A percentile compares a stretch with the other conserved stretches of the same genome.
These are phyloP conservation scores for Harringtonia lauricola DNA, from an alignment of 2,329 filamentous ascomycete genomes.

Conservation along the genomic window DNA sequence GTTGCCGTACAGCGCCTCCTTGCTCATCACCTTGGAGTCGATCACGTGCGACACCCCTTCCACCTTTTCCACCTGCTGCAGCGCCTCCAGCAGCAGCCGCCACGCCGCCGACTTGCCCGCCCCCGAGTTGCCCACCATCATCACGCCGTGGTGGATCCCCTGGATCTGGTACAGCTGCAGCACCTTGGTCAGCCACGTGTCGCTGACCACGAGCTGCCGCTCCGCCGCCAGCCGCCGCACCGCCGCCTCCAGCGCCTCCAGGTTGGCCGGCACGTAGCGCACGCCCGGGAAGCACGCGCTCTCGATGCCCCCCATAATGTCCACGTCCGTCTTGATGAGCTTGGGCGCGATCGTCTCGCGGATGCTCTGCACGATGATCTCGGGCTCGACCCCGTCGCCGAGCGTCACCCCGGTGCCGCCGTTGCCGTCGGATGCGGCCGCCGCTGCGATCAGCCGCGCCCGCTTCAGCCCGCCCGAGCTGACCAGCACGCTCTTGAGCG, in stretches of 20 bases:
- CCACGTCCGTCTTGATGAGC: conserved; percentile 83
- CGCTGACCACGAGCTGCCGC: conserved; percentile 78
- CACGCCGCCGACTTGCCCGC: conserved; percentile 93
- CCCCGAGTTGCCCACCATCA: conserved; percentile 99
- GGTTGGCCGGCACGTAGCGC: conserved; percentile 80
- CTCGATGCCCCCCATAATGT: conserved; percentile 79
- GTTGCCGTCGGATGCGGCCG: conserved; percentile 25
- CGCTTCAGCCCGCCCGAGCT: conserved; percentile 95
- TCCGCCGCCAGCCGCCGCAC: conserved; percentile 76
- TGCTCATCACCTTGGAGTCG: conserved; percentile 99
- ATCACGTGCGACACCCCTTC: conserved; percentile 97
- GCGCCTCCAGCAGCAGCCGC: conserved; percentile 81
- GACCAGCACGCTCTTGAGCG: conserved; percentile 94
- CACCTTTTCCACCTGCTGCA: conserved; percentile 81
- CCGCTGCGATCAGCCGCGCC: conserved; percentile 53
- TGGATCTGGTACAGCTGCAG: conserved; percentile 97
- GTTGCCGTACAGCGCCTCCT: conserved; percentile 92
- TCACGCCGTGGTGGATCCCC: conserved; percentile 95
- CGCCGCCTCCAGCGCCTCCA: conserved; percentile 67
- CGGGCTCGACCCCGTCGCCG: conserved; percentile 74
- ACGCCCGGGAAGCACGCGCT: conserved; percentile 82
- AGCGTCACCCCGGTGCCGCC: conserved; percentile 36
- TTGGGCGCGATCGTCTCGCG: conserved; percentile 98
- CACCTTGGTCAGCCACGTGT: conserved; percentile 95
- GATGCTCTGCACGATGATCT: conserved; percentile 97